These are phyloP conservation scores for Artomyces pyxidatus DNA, from an alignment of 768 basidiomycete genomes.

Conservation along the genomic window DNA sequence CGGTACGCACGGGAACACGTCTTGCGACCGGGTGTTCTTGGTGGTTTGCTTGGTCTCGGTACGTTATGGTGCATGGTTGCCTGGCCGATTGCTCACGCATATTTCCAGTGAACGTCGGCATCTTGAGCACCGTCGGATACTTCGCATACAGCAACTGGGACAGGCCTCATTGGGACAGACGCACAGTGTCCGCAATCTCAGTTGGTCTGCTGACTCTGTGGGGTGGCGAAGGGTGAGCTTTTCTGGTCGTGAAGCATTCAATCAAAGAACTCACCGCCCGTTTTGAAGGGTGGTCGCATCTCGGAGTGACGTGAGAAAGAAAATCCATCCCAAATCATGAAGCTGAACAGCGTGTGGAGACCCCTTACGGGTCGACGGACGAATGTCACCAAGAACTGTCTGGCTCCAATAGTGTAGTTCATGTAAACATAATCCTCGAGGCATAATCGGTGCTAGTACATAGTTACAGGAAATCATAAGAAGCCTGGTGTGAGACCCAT, in stretches of 20 bases:
- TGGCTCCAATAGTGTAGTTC: no score
- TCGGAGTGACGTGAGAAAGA: neutral
- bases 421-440: no score
- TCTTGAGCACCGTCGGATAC: slow-evolving; percentile 59
- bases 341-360: no score
- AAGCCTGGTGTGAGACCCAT: no score
- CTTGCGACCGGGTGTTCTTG: slow-evolving; percentile 56
- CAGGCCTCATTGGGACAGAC: slow-evolving; percentile 53
- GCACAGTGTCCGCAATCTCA: slow-evolving; percentile 47
- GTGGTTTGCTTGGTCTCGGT: slow-evolving; percentile 57
- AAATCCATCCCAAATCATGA: neutral
- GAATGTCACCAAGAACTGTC: no score
- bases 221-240: slow-evolving; percentile 58
- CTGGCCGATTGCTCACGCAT: neutral
- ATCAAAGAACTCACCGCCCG: neutral
- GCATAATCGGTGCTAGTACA: no score
- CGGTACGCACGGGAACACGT: slow-evolving; percentile 45
- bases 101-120: slow-evolving; percentile 49
- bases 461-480: no score
- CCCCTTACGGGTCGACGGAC: no score
- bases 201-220: slow-evolving; percentile 53
- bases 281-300: neutral
- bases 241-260: neutral
- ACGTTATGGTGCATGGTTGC: slow-evolving; percentile 18
- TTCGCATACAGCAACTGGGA: slow-evolving; percentile 61